phyloP scores from a whole-genome alignment of 345 rosid genomes.

The Melaleuca quinquenervia region DNA sequence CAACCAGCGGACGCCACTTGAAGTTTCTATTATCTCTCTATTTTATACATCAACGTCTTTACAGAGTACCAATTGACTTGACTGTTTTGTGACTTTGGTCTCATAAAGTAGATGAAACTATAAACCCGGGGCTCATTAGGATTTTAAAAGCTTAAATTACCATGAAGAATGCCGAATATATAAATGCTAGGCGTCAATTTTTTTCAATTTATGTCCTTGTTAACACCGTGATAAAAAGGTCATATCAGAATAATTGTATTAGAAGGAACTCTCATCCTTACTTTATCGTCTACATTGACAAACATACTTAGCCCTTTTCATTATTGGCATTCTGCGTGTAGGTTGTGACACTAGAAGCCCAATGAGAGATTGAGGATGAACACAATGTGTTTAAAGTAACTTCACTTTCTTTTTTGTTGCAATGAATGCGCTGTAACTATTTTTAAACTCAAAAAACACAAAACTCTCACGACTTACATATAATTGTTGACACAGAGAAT shows the following conservation, averaged over 20 bases:
- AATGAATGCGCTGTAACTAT: neutral
- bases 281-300: neutral
- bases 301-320: neutral
- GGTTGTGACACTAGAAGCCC: neutral
- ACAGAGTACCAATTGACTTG: neutral
- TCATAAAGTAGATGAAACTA: neutral
- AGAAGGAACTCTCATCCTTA: neutral
- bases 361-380: neutral
- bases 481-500: neutral
- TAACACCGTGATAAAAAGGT: neutral
- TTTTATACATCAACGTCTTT: neutral
- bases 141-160: neutral
- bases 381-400: neutral
- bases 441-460: neutral
- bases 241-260: neutral
- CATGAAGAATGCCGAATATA: neutral
- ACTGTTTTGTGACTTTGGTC: neutral
- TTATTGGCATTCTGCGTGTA: neutral
- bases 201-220: neutral
- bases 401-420: neutral
- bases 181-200: neutral
- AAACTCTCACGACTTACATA: neutral
- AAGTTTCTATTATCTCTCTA: neutral
- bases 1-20: neutral
- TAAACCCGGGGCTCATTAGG: neutral